phyloP scores from a whole-genome alignment of 2,329 filamentous ascomycete genomes.

The Neoscytalidium dimidiatum region DNA sequence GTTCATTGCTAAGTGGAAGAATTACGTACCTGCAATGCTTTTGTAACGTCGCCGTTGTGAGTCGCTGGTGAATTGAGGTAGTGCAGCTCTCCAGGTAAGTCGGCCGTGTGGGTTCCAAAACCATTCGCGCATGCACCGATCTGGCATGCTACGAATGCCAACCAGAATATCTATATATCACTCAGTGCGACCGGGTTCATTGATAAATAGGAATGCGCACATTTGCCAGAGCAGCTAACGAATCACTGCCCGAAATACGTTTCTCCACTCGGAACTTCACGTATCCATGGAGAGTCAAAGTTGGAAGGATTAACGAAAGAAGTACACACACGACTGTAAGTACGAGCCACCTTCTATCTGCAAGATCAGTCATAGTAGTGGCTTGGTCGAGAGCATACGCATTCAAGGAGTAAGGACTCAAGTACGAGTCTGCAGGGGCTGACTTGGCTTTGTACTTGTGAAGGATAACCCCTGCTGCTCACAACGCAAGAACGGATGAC shows the following conservation, averaged over 20 bases:
- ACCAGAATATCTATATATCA: not conserved
- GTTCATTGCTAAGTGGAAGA: not conserved
- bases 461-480: not conserved
- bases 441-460: not conserved
- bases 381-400: not conserved
- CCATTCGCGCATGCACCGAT: not conserved
- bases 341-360: not conserved
- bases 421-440: not conserved
- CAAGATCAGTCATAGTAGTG: not conserved
- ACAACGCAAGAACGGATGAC: too few species aligned
- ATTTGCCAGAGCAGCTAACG: not conserved
- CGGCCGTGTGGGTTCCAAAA: not conserved
- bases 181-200: not conserved
- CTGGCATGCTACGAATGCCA: not conserved
- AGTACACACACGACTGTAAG: not conserved
- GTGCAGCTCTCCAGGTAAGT: not conserved
- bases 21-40: not conserved
- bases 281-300: not conserved
- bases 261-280: not conserved
- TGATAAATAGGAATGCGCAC: not conserved
- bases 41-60: not conserved
- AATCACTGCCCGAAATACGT: not conserved
- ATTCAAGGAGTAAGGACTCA: too few species aligned
- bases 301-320: not conserved
- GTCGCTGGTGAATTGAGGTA: not conserved